phyloP scores from a whole-genome alignment of 225 moss, liverwort and hornwort genomes.

The Antitrichia curtipendula region DNA sequence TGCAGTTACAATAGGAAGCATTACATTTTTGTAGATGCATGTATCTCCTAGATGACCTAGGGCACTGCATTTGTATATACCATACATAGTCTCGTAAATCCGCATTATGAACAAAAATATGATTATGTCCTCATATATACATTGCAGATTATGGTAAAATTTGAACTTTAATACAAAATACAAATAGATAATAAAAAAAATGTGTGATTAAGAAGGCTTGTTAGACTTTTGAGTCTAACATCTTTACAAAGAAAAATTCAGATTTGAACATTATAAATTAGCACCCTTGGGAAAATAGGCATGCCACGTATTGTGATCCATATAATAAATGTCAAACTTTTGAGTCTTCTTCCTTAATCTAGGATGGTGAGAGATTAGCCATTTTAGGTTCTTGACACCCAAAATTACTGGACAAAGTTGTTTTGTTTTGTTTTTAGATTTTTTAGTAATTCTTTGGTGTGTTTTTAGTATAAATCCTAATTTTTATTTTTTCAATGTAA shows the following conservation, averaged over 20 bases:
- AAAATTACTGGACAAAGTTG: accelerated
- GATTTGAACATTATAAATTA: background rate
- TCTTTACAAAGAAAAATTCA: background rate
- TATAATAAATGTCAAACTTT: background rate
- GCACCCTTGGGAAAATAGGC: background rate
- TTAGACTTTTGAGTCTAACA: background rate
- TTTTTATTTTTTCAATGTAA: too few relatives aligned
- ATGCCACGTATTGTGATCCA: background rate
- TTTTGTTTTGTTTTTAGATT: background rate
- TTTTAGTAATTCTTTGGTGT: background rate
- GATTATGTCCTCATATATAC: too few relatives aligned
- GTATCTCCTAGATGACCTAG: accelerated
- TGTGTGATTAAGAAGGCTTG: background rate
- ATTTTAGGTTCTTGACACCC: background rate
- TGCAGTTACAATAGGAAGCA: background rate
- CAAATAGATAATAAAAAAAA: background rate
- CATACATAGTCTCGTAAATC: background rate
- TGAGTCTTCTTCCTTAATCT: background rate
- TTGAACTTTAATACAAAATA: background rate
- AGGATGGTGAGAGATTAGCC: background rate
- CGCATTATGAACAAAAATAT: background rate
- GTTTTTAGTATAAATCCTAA: background rate
- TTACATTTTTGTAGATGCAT: background rate
- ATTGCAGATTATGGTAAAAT: background rate
- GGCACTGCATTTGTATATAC: background rate